These are phyloP conservation scores for Pythium aristosporum DNA, from an alignment of 352 stramenopile genomes.

Conservation along the genomic window DNA sequence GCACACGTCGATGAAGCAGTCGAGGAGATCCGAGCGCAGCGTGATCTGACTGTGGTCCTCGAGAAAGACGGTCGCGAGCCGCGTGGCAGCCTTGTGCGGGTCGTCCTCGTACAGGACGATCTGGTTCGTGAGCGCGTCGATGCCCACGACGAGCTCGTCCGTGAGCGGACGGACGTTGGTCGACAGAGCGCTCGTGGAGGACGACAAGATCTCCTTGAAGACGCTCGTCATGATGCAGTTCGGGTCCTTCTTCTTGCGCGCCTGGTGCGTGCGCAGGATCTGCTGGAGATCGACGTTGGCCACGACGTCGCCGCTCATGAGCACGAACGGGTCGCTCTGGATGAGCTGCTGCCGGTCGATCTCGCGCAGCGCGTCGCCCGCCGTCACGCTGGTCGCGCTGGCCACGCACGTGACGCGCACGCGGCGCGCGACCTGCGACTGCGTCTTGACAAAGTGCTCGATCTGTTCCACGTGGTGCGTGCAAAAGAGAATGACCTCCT, in stretches of 20 bases:
- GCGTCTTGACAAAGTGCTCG: slow-evolving; percentile 74
- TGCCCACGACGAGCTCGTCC: slow-evolving; percentile 79
- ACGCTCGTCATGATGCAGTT: slow-evolving; percentile 96
- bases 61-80: slow-evolving; percentile 70
- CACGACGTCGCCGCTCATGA: slow-evolving; percentile 96
- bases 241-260: slow-evolving; percentile 87
- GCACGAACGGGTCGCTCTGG: slow-evolving; percentile 96
- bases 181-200: slow-evolving; percentile 34
- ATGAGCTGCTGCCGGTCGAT: slow-evolving; percentile 94
- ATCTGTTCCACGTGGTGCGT: slow-evolving; percentile 85
- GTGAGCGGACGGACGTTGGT: slow-evolving; percentile 66
- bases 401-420: slow-evolving; percentile 70
- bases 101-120: slow-evolving; percentile 85
- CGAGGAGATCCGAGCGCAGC: slow-evolving; percentile 92
- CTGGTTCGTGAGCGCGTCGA: slow-evolving; percentile 76
- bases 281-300: slow-evolving; percentile 93
- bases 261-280: slow-evolving; percentile 71
- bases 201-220: slow-evolving; percentile 83
- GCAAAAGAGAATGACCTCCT: slow-evolving; percentile 96
- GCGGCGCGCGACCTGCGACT: slow-evolving; percentile 55
- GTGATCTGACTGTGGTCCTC: slow-evolving; percentile 87
- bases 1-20: slow-evolving; percentile 98
- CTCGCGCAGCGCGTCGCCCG: slow-evolving; percentile 95
- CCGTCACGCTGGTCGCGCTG: slow-evolving; percentile 85
- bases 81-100: slow-evolving; percentile 42